Conservation (phyloP, 202 grass and related monocot species). For the Dendrocalamus latiflorus region DNA sequence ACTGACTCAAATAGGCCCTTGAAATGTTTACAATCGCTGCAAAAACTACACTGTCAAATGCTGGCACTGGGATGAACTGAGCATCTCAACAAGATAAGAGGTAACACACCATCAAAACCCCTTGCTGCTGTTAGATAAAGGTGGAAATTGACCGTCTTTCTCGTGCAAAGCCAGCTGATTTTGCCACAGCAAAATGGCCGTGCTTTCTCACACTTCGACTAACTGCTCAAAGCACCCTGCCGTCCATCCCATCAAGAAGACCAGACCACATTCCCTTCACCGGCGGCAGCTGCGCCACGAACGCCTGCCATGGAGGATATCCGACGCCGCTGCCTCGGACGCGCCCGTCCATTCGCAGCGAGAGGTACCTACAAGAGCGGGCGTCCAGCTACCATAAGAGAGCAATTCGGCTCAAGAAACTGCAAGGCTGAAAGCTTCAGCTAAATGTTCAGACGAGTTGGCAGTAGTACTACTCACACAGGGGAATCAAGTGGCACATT, state of each 20-base stretch:
- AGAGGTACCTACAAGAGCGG: conserved; percentile 64
- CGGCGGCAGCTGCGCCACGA: conserved; percentile 86
- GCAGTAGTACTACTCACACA: conserved; percentile 46
- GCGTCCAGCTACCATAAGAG: neutral
- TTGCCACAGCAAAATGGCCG: too few species aligned
- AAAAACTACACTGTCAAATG: too few species aligned
- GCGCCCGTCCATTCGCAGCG: conserved; percentile 90
- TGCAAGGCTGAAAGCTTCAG: neutral
- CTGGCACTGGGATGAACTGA: too few species aligned
- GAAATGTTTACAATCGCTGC: too few species aligned
- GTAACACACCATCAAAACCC: too few species aligned
- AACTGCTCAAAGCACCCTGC: conserved; percentile 51
- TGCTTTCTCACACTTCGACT: too few species aligned
- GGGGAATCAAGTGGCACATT: conserved; percentile 70
- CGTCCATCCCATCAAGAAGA: conserved; percentile 90
- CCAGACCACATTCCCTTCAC: conserved; percentile 91
- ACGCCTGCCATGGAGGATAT: conserved; percentile 86
- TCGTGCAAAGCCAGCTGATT: too few species aligned
- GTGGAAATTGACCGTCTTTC: too few species aligned
- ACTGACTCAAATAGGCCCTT: too few species aligned
- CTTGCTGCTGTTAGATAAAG: too few species aligned
- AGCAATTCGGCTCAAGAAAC: neutral
- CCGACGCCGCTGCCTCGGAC: conserved; percentile 88
- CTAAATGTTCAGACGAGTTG: neutral
- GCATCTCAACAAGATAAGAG: too few species aligned